Evolutionary conservation across 805 yeast genomes (phyloP).

Genomic region (Myxozyma sirexii): DNA sequence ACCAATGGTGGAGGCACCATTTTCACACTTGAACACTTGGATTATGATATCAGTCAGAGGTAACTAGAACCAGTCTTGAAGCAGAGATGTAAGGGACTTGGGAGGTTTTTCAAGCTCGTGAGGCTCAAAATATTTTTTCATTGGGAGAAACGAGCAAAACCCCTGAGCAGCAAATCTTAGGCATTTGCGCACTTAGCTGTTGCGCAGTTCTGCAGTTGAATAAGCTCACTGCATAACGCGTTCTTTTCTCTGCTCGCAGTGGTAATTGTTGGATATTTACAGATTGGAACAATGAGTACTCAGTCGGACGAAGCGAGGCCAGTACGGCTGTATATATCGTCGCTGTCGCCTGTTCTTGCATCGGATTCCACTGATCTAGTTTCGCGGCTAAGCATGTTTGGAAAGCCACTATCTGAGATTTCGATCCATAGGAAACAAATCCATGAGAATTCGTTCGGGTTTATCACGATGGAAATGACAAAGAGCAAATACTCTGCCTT

Average conservation of each 20-base stretch:
- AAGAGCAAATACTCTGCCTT: conserved; percentile 53
- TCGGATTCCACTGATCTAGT: conserved; percentile 52
- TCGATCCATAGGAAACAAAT: conserved; percentile 60
- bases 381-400: conserved; percentile 64
- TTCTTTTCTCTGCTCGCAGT: no score
- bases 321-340: conserved; percentile 61
- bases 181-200: not conserved
- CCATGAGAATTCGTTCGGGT: conserved; percentile 63
- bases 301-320: conserved; percentile 2
- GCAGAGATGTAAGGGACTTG: not conserved
- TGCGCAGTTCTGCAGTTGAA: not conserved
- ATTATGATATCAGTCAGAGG: not conserved
- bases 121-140: conserved; percentile 10
- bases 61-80: not conserved
- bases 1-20: conserved; percentile 27
- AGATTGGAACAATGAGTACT: not conserved
- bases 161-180: not conserved
- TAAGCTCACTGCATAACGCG: not conserved
- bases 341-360: conserved; percentile 58
- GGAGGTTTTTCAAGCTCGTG: not conserved
- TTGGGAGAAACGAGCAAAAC: not conserved
- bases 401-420: conserved; percentile 52
- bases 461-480: conserved; percentile 58
- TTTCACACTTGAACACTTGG: not conserved
- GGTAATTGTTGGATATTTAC: not conserved